Base-by-base conservation (phyloP, 179 eudicot species). In the Camellia oleifera region DNA sequence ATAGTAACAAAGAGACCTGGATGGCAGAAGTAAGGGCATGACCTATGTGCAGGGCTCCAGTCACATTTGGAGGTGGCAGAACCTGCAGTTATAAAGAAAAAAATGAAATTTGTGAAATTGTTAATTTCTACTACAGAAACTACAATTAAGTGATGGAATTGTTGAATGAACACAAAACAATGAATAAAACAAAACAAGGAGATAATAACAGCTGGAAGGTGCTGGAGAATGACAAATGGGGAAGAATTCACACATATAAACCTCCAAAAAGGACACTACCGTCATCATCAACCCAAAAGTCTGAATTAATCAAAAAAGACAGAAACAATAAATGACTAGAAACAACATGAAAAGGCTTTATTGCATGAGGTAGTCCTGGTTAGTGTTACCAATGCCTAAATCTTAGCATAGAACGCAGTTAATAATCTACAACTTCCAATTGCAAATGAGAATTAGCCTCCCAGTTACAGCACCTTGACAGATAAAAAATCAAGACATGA, bases 21-120 rank as follows among this genome's bases (percentile, higher is more conserved):
- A 96, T 89, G n/a, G 99, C 84, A 80, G 93, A 87, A 61, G 99
- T 94, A 62, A 96, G 93, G 69, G 99, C 99, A 82, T 94, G 99
- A 17, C 99, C 99, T 56, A 96, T 96, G 80, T 96, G 99, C 76
- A 96, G 88, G n/a, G 99, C 98, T 18, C 99, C 97, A 23, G 99
- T 96, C 75, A 96, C 99, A 84, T 96, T 96, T 46, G 99, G 99
- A 78, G 99, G 99, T 75, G 99, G 99, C 64, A 96, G 82, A 79
- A 96, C 99, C 99, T 96, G 87, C 77, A 82, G 62, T 61, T 17
- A 23, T 8, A 18, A 17, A 45, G 20, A 69, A 20, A 52, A 4
- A 70, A 71, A 9, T 17, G 11, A 18, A 50, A 14, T 14, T 32
- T 57, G 77, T 74, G 46, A 45, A 56, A 5, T 53, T 40, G 20